phyloP scores from a whole-genome alignment of 2,329 filamentous ascomycete genomes.

The Hirsutella rhossiliensis region DNA sequence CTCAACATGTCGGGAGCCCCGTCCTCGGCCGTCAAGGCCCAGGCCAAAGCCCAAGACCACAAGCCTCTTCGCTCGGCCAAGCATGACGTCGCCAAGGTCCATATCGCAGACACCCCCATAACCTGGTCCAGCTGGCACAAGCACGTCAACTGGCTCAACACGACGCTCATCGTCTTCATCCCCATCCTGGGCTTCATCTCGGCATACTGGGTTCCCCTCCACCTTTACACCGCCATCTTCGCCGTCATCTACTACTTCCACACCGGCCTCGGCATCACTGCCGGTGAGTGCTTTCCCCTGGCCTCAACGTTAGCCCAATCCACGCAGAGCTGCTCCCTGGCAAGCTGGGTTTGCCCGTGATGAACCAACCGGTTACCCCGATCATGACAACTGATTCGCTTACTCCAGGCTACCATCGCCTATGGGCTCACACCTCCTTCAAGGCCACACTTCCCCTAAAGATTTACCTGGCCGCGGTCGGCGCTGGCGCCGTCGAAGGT shows the following conservation, averaged over 20 bases:
- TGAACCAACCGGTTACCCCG: too few relatives aligned
- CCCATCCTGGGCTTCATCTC: constrained; percentile 62
- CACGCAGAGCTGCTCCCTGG: not conserved
- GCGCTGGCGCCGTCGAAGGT: constrained; percentile 73
- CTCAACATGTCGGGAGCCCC: constrained; percentile 23
- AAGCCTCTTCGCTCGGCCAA: constrained; percentile 33
- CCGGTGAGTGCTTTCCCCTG: constrained; percentile 36
- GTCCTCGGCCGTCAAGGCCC: constrained; percentile 22
- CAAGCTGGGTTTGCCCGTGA: not conserved
- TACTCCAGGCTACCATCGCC: constrained; percentile 40
- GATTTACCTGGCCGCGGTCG: constrained; percentile 71
- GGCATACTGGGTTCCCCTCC: constrained; percentile 67
- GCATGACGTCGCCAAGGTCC: constrained; percentile 56
- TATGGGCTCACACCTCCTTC: constrained; percentile 81
- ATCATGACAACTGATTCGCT: too few relatives aligned
- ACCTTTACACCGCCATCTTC: constrained; percentile 60
- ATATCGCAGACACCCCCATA: constrained; percentile 74
- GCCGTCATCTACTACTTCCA: constrained; percentile 72
- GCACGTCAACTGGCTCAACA: constrained; percentile 91
- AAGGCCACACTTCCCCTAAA: constrained; percentile 64
- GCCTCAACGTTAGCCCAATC: not conserved
- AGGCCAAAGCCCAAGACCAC: constrained; percentile 37
- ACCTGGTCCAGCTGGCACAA: constrained; percentile 79
- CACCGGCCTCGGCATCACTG: constrained; percentile 70
- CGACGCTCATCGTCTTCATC: constrained; percentile 65